Conservation (phyloP, 2,329 filamentous ascomycete genomes). For the Hypoxylon sp. region DNA sequence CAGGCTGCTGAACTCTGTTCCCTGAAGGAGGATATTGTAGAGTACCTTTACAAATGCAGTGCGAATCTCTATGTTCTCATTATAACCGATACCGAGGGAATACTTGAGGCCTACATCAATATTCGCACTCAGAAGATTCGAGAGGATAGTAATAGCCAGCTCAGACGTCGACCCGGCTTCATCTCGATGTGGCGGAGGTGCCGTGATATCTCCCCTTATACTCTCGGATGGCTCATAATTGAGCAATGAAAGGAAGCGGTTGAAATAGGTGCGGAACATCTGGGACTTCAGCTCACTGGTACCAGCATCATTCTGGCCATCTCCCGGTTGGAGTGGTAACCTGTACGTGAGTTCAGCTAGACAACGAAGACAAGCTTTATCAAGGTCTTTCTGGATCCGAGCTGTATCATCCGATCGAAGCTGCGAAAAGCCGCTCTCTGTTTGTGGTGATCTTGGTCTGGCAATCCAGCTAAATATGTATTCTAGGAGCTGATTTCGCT, state of each 20-base stretch:
- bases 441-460: slow-evolving; percentile 68
- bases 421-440: slow-evolving; percentile 59
- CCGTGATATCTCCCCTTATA: slow-evolving; percentile 60
- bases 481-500: slow-evolving; percentile 77
- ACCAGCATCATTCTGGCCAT: slow-evolving; percentile 75
- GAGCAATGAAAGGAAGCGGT: slow-evolving; percentile 76
- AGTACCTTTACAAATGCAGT: slow-evolving; percentile 79
- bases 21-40: slow-evolving; percentile 79
- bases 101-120: slow-evolving; percentile 80
- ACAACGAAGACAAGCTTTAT: slow-evolving; percentile 75
- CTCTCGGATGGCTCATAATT: slow-evolving; percentile 69
- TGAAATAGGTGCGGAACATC: slow-evolving; percentile 81
- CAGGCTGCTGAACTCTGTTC: slow-evolving; percentile 78
- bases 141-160: slow-evolving; percentile 76
- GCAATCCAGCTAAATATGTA: slow-evolving; percentile 79
- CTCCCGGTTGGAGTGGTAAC: slow-evolving; percentile 75
- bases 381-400: slow-evolving; percentile 75
- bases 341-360: slow-evolving; percentile 77
- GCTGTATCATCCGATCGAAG: slow-evolving; percentile 70
- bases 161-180: slow-evolving; percentile 71
- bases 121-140: slow-evolving; percentile 78
- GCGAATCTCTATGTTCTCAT: slow-evolving; percentile 78
- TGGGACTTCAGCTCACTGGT: slow-evolving; percentile 78
- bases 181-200: slow-evolving; percentile 63
- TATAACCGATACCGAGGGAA: slow-evolving; percentile 78